phyloP scores from a whole-genome alignment of 2,329 filamentous ascomycete genomes.

The Fusarium cyanostomum region DNA sequence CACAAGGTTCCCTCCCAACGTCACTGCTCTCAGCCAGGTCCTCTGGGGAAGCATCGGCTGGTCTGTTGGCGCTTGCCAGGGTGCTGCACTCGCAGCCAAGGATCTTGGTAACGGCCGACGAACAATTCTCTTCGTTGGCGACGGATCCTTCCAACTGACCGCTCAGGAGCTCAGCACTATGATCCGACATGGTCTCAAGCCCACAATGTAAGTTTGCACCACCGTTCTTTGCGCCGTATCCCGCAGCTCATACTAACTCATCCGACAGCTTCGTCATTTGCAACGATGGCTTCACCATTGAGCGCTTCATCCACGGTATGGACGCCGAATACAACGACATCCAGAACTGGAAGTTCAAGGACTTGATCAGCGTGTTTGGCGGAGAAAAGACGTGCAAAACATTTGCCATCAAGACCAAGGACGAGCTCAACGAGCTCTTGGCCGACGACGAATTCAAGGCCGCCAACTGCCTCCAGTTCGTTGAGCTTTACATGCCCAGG shows the following conservation, averaged over 20 bases:
- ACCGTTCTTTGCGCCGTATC: background rate
- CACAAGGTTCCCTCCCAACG: slow-evolving; percentile 78
- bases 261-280: slow-evolving; percentile 77
- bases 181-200: slow-evolving; percentile 76
- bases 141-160: slow-evolving; percentile 87
- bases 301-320: slow-evolving; percentile 88
- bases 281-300: slow-evolving; percentile 90
- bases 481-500: slow-evolving; percentile 83
- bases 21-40: slow-evolving; percentile 83
- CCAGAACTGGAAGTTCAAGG: slow-evolving; percentile 76
- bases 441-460: slow-evolving; percentile 70
- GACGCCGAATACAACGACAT: slow-evolving; percentile 85
- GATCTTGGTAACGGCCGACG: slow-evolving; percentile 69
- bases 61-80: slow-evolving; percentile 67
- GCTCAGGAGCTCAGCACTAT: slow-evolving; percentile 87
- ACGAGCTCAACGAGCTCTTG: slow-evolving; percentile 73
- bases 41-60: slow-evolving; percentile 75
- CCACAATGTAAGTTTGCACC: slow-evolving; percentile 72
- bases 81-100: slow-evolving; percentile 77
- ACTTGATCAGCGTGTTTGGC: slow-evolving; percentile 74
- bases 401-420: slow-evolving; percentile 74
- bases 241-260: slow-evolving; percentile 29
- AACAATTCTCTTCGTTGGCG: slow-evolving; percentile 87
- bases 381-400: slow-evolving; percentile 68
- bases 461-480: slow-evolving; percentile 69